Conservation (phyloP, 2,329 filamentous ascomycete genomes). For the Coniella lustricola region DNA sequence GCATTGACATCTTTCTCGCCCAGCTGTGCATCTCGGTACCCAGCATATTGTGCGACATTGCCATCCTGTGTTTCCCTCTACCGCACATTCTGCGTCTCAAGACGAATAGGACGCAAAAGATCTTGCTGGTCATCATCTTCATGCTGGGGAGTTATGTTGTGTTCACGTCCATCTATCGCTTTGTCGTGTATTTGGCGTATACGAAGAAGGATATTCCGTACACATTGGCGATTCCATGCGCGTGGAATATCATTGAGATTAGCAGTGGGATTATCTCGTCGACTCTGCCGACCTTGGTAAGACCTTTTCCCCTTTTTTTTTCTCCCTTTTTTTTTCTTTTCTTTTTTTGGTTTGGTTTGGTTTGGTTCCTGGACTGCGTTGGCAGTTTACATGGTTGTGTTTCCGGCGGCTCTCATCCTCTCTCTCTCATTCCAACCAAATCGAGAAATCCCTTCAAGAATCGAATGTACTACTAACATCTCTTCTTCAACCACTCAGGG, state of each 20-base stretch:
- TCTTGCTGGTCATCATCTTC: constrained; percentile 8
- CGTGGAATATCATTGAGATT: constrained; percentile 10
- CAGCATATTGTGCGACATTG: constrained; percentile 7
- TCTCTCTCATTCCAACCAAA: too few relatives aligned
- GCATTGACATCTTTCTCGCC: constrained; percentile 7
- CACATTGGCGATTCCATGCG: constrained; percentile 17
- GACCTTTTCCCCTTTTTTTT: too few relatives aligned
- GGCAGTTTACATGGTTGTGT: too few relatives aligned
- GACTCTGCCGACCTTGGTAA: constrained; percentile 7
- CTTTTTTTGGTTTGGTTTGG: too few relatives aligned
- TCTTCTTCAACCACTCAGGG: neutral
- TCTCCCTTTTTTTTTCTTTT: too few relatives aligned
- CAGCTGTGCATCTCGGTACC: constrained; percentile 8
- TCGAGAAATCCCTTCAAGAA: too few relatives aligned
- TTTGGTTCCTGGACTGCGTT: too few relatives aligned
- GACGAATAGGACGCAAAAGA: constrained; percentile 9
- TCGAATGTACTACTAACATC: too few relatives aligned
- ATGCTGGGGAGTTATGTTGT: constrained; percentile 10
- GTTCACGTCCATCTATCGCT: constrained; percentile 10
- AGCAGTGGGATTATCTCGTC: constrained; percentile 10
- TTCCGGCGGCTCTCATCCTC: too few relatives aligned
- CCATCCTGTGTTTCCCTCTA: constrained; percentile 6
- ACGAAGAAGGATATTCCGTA: neutral
- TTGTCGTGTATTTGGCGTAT: constrained; percentile 4
- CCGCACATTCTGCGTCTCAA: constrained; percentile 8